Conservation (phyloP, 2,329 filamentous ascomycete genomes). For the Dactylella cylindrospora region DNA sequence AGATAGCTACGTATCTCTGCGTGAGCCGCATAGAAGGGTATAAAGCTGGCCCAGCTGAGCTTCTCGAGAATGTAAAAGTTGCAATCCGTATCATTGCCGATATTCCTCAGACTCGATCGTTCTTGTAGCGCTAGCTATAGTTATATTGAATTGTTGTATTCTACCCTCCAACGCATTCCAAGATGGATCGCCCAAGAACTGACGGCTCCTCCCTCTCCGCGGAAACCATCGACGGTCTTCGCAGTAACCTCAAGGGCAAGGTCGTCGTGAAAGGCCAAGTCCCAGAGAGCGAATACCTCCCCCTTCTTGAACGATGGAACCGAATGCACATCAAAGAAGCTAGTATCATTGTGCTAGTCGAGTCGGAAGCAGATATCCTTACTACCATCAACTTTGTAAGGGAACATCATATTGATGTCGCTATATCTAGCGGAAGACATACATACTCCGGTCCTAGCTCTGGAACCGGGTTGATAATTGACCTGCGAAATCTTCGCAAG, state of each 20-base stretch:
- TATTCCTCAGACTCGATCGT: too few species aligned
- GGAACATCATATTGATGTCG: slow-evolving; percentile 31
- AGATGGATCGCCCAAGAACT: slow-evolving; percentile 10
- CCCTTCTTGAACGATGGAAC: slow-evolving; percentile 39
- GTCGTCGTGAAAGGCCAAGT: slow-evolving; percentile 35
- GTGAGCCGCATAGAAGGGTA: too few species aligned
- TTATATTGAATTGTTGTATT: too few species aligned
- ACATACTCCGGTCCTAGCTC: slow-evolving; percentile 35
- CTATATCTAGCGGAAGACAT: slow-evolving; percentile 32
- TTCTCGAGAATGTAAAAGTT: too few species aligned
- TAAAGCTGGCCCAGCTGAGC: too few species aligned
- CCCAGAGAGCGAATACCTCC: slow-evolving; percentile 27
- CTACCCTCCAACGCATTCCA: too few species aligned
- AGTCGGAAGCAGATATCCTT: slow-evolving; percentile 27
- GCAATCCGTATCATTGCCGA: too few species aligned
- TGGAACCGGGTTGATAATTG: slow-evolving; percentile 27
- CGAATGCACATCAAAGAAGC: slow-evolving; percentile 36
- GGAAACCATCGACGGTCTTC: slow-evolving; percentile 10
- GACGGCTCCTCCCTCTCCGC: slow-evolving; percentile 32
- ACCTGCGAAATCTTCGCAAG: slow-evolving; percentile 39
- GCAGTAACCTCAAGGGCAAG: slow-evolving; percentile 30
- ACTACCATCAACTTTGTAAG: slow-evolving; percentile 30
- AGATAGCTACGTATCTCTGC: too few species aligned
- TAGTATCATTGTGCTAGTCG: slow-evolving; percentile 31
- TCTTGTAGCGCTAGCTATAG: too few species aligned